Conservation (phyloP, 345 rosid species). For the Raphanus sativus region DNA sequence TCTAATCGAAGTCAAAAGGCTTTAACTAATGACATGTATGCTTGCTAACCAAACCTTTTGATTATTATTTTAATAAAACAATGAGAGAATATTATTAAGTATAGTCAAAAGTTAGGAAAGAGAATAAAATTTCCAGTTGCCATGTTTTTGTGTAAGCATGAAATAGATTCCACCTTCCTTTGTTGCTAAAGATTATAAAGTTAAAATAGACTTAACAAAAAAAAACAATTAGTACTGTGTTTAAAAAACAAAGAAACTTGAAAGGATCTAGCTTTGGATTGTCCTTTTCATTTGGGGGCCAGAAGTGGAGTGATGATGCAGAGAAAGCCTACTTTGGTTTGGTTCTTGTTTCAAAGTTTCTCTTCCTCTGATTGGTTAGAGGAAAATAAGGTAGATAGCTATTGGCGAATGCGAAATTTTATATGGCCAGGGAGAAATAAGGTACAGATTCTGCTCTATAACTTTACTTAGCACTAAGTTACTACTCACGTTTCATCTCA, state of each 20-base stretch:
- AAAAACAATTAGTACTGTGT: background rate
- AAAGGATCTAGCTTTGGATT: constrained; percentile 38
- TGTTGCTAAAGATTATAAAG: constrained; percentile 38
- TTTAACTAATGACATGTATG: constrained; percentile 32
- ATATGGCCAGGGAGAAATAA: constrained; percentile 29
- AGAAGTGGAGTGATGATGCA: constrained; percentile 39
- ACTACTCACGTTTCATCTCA: constrained; percentile 16
- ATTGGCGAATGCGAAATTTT: constrained; percentile 23
- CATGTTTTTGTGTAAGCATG: constrained; percentile 30
- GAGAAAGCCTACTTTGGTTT: constrained; percentile 24
- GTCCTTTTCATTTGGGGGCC: constrained; percentile 32
- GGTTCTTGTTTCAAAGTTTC: constrained; percentile 35
- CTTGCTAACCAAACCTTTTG: constrained; percentile 20
- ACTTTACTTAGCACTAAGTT: constrained; percentile 27
- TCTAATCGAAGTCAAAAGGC: constrained; percentile 24
- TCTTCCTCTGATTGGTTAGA: constrained; percentile 34
- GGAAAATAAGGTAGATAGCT: background rate
- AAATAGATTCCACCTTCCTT: constrained; percentile 40
- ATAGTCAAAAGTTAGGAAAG: constrained; percentile 37
- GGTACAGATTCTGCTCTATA: constrained; percentile 36
- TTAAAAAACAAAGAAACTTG: background rate
- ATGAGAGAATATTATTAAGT: constrained; percentile 28
- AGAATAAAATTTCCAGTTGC: constrained; percentile 28
- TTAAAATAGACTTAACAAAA: constrained; percentile 23
- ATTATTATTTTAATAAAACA: constrained; percentile 6